Base-by-base conservation (phyloP, 441 rosid genomes). In the Populus hybrid region DNA sequence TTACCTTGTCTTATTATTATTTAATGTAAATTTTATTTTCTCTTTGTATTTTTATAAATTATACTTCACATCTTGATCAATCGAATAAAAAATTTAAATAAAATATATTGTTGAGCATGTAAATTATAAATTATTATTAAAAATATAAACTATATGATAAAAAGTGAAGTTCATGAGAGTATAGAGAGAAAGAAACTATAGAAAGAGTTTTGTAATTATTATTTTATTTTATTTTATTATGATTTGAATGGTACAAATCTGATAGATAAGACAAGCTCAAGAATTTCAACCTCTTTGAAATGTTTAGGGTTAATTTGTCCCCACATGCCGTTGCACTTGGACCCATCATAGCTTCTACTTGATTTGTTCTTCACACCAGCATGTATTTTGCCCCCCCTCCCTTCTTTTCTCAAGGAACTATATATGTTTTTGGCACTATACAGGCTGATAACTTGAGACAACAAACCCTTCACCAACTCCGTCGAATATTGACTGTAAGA, bases 371-470 rank as follows among this genome's bases (percentile, higher is more conserved):
- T n/a, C 28, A 35, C 8, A 69, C 2, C 23, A 12, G 10, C 9
- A 18, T 5, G 32, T 32, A 68, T 1, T 67, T 5, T 11, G 5
- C 2, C 40, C 24, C 24, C 16, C 1, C 19, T 35, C 30, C 18
- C 1, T 3, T 69, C 28, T 64, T 21, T 2, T 6, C 10, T 61
- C 8, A 21, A 2, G 14, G 5, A n/a, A 18, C 2, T 7, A 5
- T 34, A 1, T 57, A 23, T 24, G 30, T 7, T 23, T 2, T 24
- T 12, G 7, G 6, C 1, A 28, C 19, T 16, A 0, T 87, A 75
- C 89, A 96, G 99, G 98, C 95, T 11, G 99, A 96, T 82, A 87
- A 90, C 84, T 78, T 96, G 89, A 91, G 98, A 84, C 98, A 91
- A 50, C 98, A 93, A 72, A 90, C 90, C 11, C 74, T 97, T 64